phyloP scores from a whole-genome alignment of 2,329 filamentous ascomycete species.

The Penicillium sp. region DNA sequence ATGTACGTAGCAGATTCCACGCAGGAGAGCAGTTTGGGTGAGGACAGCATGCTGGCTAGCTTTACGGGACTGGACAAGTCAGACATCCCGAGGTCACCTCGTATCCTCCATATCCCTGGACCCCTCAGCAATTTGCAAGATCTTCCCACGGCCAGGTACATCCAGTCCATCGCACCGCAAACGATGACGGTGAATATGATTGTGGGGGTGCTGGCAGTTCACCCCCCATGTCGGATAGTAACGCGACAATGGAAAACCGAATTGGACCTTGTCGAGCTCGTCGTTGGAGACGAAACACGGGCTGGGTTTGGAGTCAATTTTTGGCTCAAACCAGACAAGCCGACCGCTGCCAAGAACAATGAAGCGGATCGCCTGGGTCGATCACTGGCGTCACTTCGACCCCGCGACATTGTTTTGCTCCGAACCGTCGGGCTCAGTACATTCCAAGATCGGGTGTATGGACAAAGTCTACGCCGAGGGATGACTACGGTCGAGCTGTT shows the following conservation, averaged over 20 bases:
- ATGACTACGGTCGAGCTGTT: slow-evolving; percentile 70
- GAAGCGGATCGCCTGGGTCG: slow-evolving; percentile 38
- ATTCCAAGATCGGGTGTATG: slow-evolving; percentile 77
- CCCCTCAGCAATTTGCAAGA: slow-evolving; percentile 65
- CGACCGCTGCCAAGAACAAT: slow-evolving; percentile 12
- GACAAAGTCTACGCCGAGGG: slow-evolving; percentile 72
- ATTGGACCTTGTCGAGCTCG: slow-evolving; percentile 69
- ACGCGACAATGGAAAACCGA: slow-evolving; percentile 56
- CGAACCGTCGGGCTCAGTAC: slow-evolving; percentile 75
- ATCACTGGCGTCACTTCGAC: slow-evolving; percentile 53
- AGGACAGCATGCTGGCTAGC: slow-evolving; percentile 18
- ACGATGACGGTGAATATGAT: slow-evolving; percentile 81
- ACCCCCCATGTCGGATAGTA: slow-evolving; percentile 65
- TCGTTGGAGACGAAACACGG: slow-evolving; percentile 81
- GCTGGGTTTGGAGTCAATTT: slow-evolving; percentile 80
- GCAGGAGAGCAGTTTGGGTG: slow-evolving; percentile 28
- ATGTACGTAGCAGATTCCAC: slow-evolving; percentile 21
- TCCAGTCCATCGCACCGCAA: slow-evolving; percentile 69
- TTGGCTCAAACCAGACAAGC: slow-evolving; percentile 62
- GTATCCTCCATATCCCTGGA: slow-evolving; percentile 39
- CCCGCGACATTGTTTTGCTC: slow-evolving; percentile 75
- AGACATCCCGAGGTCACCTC: slow-evolving; percentile 6
- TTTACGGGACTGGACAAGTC: slow-evolving; percentile 7
- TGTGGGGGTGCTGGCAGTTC: slow-evolving; percentile 73
- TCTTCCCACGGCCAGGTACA: slow-evolving; percentile 66